Evolutionary conservation across 2,329 filamentous ascomycete genomes (phyloP), one percentile per base, ranked within the genome.

Genomic region (Neospermospora avenae): DNA sequence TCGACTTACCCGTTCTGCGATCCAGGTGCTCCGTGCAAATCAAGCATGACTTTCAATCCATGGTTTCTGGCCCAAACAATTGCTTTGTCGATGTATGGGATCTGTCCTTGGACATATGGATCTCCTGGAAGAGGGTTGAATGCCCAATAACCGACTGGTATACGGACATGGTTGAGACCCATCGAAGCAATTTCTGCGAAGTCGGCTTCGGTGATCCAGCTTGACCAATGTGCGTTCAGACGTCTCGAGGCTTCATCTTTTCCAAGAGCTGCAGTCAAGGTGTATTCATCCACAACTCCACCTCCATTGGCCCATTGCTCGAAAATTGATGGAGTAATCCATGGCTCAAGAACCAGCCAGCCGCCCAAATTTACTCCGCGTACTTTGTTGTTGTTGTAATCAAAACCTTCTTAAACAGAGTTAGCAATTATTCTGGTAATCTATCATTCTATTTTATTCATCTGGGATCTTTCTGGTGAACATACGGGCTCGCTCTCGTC

Each of bases 141-240:
- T 35, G 84, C 84, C 85, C 85, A 88, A 70, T 87, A 87, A 5
- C 85, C 85, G 54, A 88, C 78, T 1, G 85, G 85, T 57, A 88
- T 87, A 49, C 85, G 77, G 39, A 87, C 82, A 65, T 86, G 80
- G 72, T 86, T 88, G 69, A 88, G 72, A 4, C 84, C 84, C 16
- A 61, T 65, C 13, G 60, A 63, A 35, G 74, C 74, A 62, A 79
- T 78, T 46, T 74, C 69, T n/a, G 71, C 67, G 63, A 80, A 75
- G 61, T 79, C 77, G 3, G 68, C 63, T 58, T 77, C 71, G 24
- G 71, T 77, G 65, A 78, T 76, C 75, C 81, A 88, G 10, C 77
- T 78, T 52, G 77, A 74, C 85, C 85, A 88, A 69, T 88, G 85
- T 25, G 76, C 64, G 7, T 75, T 74, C 39, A 88, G 73, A 34